Conservation (phyloP, 805 yeast species). For the Wickerhamomyces kurtzmanii region DNA sequence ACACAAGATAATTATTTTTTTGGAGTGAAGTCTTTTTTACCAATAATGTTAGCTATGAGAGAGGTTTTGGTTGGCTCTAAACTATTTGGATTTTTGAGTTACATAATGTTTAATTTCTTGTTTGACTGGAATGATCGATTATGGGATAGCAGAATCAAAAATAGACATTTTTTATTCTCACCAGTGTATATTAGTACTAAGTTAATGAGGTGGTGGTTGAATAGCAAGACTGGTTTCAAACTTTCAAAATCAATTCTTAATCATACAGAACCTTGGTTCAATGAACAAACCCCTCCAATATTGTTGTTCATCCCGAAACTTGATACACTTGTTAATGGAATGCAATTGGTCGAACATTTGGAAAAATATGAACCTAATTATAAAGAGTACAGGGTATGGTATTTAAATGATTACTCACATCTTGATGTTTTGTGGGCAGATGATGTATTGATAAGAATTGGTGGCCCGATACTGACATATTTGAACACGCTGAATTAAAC, state of each 20-base stretch:
- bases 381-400: slow-evolving; percentile 18
- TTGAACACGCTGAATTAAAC: slow-evolving; percentile 11
- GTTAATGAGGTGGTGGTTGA: slow-evolving; percentile 91
- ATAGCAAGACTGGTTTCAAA: slow-evolving; percentile 32
- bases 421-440: slow-evolving; percentile 91
- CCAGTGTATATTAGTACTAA: slow-evolving; percentile 76
- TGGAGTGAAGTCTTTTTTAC: slow-evolving; percentile 74
- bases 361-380: slow-evolving; percentile 41
- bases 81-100: slow-evolving; percentile 58
- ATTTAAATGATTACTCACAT: slow-evolving; percentile 64
- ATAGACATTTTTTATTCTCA: slow-evolving; percentile 74
- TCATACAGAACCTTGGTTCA: slow-evolving; percentile 44
- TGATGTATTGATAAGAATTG: slow-evolving; percentile 60
- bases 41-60: slow-evolving; percentile 59
- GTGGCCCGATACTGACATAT: slow-evolving; percentile 31
- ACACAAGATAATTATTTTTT: slow-evolving; percentile 43
- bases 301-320: slow-evolving; percentile 60
- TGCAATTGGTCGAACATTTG: slow-evolving; percentile 55
- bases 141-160: slow-evolving; percentile 63
- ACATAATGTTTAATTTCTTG: slow-evolving; percentile 75
- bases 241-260: slow-evolving; percentile 35
- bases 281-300: slow-evolving; percentile 42
- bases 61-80: slow-evolving; percentile 33
- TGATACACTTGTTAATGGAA: slow-evolving; percentile 76
- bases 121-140: slow-evolving; percentile 80